Evolutionary conservation across 768 basidiomycete genomes (phyloP), one percentile per base, ranked within the genome.

Genomic region (Rhizopogon sp.): DNA sequence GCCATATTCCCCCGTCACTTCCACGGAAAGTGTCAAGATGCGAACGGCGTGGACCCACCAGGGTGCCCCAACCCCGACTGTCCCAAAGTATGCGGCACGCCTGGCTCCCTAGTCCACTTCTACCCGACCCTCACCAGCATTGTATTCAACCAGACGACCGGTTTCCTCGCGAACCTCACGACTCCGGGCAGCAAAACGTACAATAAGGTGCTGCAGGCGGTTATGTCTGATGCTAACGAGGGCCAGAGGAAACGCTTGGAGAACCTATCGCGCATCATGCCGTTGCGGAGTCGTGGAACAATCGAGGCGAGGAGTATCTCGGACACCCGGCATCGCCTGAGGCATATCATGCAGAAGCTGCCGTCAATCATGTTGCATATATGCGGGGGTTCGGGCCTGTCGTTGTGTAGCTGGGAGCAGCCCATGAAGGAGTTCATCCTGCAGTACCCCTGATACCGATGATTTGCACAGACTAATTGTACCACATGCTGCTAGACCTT

Each of bases 51-150:
- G 54, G 79, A 86, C 40, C 88, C 88, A 14, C 51, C 70, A 2
- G 88, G 89, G 22, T 90, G 89, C 60, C 88, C 88, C 8, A 87
- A 90, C 60, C 87, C 88, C 37, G 82, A 90, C 62, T 91, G 88
- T 64, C 81, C 86, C 20, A 79, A 88, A 53, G 80, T 89, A 33
- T 90, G 88, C 58, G 88, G 89, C 62, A 90, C 88, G 5, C 87
- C 89, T n/a, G 88, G 88, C 9, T 90, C 88, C 3, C 69, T 91
- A 60, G 79, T 86, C 9, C 87, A 89, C 69, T 87, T 82, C 70
- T 90, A 76, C 68, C 49, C 71, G 7, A 73, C 4, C 60, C 73
- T 90, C 17, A 63, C 69, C 35, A 67, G 61, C 47, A 79, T 85
- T 65, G 81, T 75, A 11, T 83, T 72, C 68, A 71, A 79, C 50